A percentile compares a stretch with the other conserved stretches of the same genome.
Evolutionary conservation across 2,329 filamentous ascomycete genomes (phyloP).

Genomic region (Colletotrichum higginsianum): DNA sequence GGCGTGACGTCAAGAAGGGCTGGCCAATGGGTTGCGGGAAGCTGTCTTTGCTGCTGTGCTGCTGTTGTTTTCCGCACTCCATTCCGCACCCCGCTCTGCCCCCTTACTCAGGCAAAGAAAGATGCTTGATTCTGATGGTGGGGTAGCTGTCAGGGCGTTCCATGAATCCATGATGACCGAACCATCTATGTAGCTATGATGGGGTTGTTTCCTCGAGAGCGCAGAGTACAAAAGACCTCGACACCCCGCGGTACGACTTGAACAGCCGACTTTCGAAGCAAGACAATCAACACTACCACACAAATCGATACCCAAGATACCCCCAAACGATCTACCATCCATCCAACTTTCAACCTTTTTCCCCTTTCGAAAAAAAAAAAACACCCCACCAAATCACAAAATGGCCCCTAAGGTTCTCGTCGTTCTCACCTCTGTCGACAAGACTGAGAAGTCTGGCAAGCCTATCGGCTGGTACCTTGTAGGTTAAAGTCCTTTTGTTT

Average conservation of each 20-base stretch:
- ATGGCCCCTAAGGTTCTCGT: slow-evolving; percentile 73
- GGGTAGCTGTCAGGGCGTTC: slow-evolving; percentile 5
- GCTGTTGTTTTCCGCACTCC: slow-evolving; percentile 10
- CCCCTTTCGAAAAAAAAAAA: no score
- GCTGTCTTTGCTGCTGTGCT: not conserved
- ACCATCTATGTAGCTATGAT: slow-evolving; percentile 20
- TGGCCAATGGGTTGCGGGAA: slow-evolving; percentile 32
- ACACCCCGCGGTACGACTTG: not conserved
- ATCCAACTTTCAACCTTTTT: not conserved
- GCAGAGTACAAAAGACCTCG: slow-evolving; percentile 33
- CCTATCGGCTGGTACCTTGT: slow-evolving; percentile 82
- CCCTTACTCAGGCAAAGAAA: not conserved
- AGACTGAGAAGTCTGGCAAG: slow-evolving; percentile 64
- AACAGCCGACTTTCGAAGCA: rapidly evolving
- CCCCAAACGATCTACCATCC: not conserved
- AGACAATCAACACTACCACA: not conserved
- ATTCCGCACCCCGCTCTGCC: slow-evolving; percentile 1
- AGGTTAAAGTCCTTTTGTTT: slow-evolving; percentile 43
- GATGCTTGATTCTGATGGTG: slow-evolving; percentile 21
- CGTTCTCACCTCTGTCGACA: slow-evolving; percentile 76
- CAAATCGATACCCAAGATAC: slow-evolving; percentile 26
- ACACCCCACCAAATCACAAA: slow-evolving; percentile 1
- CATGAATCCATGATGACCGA: slow-evolving; percentile 16
- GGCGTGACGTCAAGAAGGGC: slow-evolving; percentile 35
- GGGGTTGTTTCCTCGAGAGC: not conserved